phyloP scores from a whole-genome alignment of 2,329 filamentous ascomycete genomes.

The Pseudocercospora vitis region DNA sequence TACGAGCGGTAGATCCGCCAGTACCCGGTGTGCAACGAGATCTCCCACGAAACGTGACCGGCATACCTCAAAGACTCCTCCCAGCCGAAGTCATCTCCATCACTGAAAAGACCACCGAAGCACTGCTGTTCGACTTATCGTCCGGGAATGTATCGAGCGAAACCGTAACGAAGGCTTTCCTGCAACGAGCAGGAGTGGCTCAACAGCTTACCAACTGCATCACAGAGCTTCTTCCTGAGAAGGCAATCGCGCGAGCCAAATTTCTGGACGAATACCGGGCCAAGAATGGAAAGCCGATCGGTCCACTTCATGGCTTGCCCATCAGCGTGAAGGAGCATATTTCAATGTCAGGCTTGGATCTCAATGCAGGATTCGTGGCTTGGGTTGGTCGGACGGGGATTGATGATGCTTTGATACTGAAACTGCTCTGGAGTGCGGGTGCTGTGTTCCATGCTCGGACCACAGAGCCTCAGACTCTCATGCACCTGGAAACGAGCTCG shows the following conservation, averaged over 20 bases:
- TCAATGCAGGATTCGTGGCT: slow-evolving; percentile 52
- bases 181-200: slow-evolving; percentile 56
- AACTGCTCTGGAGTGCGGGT: slow-evolving; percentile 50
- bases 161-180: slow-evolving; percentile 54
- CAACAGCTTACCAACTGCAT: slow-evolving; percentile 53
- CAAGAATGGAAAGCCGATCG: slow-evolving; percentile 41
- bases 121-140: slow-evolving; percentile 47
- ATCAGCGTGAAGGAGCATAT: slow-evolving; percentile 55
- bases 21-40: slow-evolving; percentile 41
- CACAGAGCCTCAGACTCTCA: slow-evolving; percentile 56
- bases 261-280: slow-evolving; percentile 45
- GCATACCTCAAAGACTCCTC: slow-evolving; percentile 49
- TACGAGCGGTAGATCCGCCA: slow-evolving; percentile 44
- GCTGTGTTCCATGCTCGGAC: slow-evolving; percentile 55
- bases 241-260: slow-evolving; percentile 42
- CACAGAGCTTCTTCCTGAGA: slow-evolving; percentile 43
- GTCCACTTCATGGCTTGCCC: slow-evolving; percentile 54
- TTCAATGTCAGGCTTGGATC: slow-evolving; percentile 50
- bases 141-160: slow-evolving; percentile 33
- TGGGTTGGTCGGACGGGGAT: slow-evolving; percentile 50
- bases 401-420: slow-evolving; percentile 50
- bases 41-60: slow-evolving; percentile 48
- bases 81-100: slow-evolving; percentile 51
- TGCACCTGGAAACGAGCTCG: slow-evolving; percentile 55
- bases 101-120: slow-evolving; percentile 50